Evolutionary conservation across 2,329 filamentous ascomycete species (phyloP).

Genomic region (Fusarium papillatum): DNA sequence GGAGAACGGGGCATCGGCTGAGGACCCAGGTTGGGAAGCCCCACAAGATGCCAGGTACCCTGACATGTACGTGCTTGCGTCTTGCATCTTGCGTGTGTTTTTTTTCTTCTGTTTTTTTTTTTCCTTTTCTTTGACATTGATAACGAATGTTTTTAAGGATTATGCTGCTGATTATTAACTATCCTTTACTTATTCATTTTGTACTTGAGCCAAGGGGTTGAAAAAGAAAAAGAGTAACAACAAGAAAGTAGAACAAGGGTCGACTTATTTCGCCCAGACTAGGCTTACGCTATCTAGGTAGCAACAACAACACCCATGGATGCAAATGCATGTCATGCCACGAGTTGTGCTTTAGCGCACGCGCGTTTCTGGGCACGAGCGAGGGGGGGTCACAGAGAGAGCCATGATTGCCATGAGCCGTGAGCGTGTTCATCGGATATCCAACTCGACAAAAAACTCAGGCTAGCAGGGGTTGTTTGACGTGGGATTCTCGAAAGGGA

Average conservation of each 20-base stretch:
- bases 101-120: background rate
- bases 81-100: constrained; percentile 35
- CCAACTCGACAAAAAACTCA: background rate
- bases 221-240: background rate
- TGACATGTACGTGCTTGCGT: constrained; percentile 31
- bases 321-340: constrained; percentile 21
- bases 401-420: constrained; percentile 21
- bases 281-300: background rate
- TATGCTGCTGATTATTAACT: background rate
- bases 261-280: background rate
- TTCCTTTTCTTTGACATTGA: background rate
- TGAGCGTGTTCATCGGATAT: constrained; percentile 23
- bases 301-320: background rate
- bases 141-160: background rate
- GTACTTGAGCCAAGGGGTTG: background rate
- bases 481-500: constrained; percentile 31
- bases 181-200: background rate
- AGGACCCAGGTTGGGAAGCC: constrained; percentile 39
- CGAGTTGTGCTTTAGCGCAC: constrained; percentile 13
- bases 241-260: background rate
- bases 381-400: background rate
- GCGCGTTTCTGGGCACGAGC: constrained; percentile 11
- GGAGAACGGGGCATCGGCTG: constrained; percentile 43
- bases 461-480: constrained; percentile 10
- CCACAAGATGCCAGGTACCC: constrained; percentile 40